Conservation (phyloP, 1,284 basidiomycete genomes). For the Lignosus rhinocerotis region DNA sequence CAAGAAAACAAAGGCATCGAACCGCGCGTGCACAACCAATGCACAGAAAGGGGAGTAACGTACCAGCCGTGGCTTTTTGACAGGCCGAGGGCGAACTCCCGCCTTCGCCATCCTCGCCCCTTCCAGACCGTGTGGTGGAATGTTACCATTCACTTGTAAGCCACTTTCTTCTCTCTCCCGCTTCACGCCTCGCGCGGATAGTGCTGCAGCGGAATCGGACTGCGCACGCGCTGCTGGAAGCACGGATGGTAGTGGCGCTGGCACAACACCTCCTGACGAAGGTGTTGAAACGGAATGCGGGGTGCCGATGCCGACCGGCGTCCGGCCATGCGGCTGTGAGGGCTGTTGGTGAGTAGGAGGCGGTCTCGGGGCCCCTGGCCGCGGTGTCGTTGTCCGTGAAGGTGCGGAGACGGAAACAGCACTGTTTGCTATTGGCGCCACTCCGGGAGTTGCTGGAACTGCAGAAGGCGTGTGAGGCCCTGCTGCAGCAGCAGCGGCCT, state of each 20-base stretch:
- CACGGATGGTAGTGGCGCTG: slow-evolving; percentile 19
- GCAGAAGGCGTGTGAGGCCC: slow-evolving; percentile 31
- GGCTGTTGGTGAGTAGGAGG: slow-evolving; percentile 16
- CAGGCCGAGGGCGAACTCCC: slow-evolving; percentile 61
- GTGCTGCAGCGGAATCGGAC: slow-evolving; percentile 21
- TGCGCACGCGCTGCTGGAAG: slow-evolving; percentile 31
- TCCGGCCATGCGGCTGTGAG: slow-evolving; percentile 36
- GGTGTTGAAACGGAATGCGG: slow-evolving; percentile 41
- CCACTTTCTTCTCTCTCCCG: slow-evolving; percentile 35
- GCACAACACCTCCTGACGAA: slow-evolving; percentile 13
- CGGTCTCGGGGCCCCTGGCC: slow-evolving; percentile 21
- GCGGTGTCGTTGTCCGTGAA: slow-evolving; percentile 31
- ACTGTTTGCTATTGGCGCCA: slow-evolving; percentile 19
- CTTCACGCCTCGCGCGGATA: slow-evolving; percentile 49
- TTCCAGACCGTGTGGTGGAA: slow-evolving; percentile 28
- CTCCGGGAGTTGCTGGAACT: slow-evolving; percentile 31
- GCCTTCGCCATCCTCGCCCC: slow-evolving; percentile 48
- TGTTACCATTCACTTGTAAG: slow-evolving; percentile 26
- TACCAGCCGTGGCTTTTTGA: slow-evolving; percentile 79
- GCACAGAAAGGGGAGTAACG: slow-evolving; percentile 28
- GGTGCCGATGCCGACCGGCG: slow-evolving; percentile 33
- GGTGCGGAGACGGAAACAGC: slow-evolving; percentile 15
- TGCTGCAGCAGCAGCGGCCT: slow-evolving; percentile 19
- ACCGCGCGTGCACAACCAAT: neutral
- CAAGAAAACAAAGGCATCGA: neutral